Evolutionary conservation across 352 stramenopile species (phyloP), one percentile per base, ranked within the genome.

Genomic region (Hyaloperonospora arabidopsidis): DNA sequence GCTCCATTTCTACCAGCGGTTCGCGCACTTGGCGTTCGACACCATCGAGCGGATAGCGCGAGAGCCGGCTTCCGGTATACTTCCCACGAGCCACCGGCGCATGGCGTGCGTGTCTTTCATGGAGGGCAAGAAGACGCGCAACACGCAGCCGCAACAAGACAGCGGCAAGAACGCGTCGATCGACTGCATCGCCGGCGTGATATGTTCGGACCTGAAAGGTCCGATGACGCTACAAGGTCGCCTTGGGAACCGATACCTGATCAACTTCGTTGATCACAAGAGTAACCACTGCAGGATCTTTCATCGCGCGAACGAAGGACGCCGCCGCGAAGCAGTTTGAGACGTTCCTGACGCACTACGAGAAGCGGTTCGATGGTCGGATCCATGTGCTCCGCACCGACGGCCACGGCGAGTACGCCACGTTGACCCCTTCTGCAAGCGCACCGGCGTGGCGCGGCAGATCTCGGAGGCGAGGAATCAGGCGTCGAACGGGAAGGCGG

Each of bases 401-500:
- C 35, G 35, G 35, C 11, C 59, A 59, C 0, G 59, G 56, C 0
- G 59, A 78, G 49, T 75, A 69, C 34, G 19, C 5, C 63, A 64
- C 34, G 46, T 65, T 0, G 59, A 74, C 7, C 35, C 74, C 0
- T 73, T 73, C 18, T 74, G 69, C 25, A 54, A 59, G 7, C 1
- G 36, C 1, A 63, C 47, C 0, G 62, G 62, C 0, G 49, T 73
- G 0, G 39, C 28, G 0, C n/a, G 69, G 0, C 57, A 78, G 19
- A n/a, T 46, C 0, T 61, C 47, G 0, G 59, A 78, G 15, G 57
- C 53, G 0, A 21, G 45, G 0, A 75, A 73, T 13, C 41, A 66
- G 10, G 56, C 63, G 0, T 46, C 32, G 0, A 79, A 75, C 17
- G 59, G 63, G 0, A 75, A 78, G 36, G 62, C 59, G 0, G 66